Base-by-base conservation (phyloP, 164 flowering plant species). In the Tetrastigma voinierianum region DNA sequence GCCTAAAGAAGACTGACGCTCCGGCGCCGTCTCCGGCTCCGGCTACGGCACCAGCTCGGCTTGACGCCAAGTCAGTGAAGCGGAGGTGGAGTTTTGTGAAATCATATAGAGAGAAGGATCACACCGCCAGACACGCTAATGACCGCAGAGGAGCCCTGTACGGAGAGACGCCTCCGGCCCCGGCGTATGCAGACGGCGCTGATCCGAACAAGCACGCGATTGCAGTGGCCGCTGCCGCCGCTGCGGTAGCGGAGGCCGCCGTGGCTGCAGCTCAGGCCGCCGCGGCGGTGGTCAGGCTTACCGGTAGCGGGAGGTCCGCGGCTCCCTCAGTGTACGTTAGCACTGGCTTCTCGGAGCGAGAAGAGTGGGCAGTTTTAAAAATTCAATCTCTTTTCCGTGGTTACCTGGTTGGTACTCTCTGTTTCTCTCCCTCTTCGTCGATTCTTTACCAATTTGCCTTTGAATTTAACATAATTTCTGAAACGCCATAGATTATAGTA, bases 221-320 rank as follows among this genome's bases (percentile, higher is more conserved):
- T 45, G 90, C 90, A 0, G 84, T 84, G 9, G 91, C 87, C 0
- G 84, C 87, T 1, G 88, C 88, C 1, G 78, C 87, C 0, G 84
- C 84, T 0, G 83, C 84, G 1, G 87, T 72, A 0, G 86, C 88
- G 0, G 88, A 86, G 49, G 88, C 87, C 0, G 91, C 87, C 0
- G 81, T 84, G 2, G 85, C 85, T 1, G 84, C 89, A 0, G 89
- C 87, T 1, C 79, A 84, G 21, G 90, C 90, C 0, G 89, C 86
- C 1, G 86, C 84, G 0, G 86, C 75, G 17, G 90, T 82, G 1
- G 85, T 84, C 15, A 67, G 80, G 70, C 78, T 89, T 2, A 87
- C 90, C 1, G 71, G 83, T 58, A 76, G 86, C 53, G 83, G 90
- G 3, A 57, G 88, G 68, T 18, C 70, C 52, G 59, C 57, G 11